Evolutionary conservation across 139 green algal species (phyloP), one percentile per base, ranked within the genome.

Genomic region (Coccomyxa sp.): DNA sequence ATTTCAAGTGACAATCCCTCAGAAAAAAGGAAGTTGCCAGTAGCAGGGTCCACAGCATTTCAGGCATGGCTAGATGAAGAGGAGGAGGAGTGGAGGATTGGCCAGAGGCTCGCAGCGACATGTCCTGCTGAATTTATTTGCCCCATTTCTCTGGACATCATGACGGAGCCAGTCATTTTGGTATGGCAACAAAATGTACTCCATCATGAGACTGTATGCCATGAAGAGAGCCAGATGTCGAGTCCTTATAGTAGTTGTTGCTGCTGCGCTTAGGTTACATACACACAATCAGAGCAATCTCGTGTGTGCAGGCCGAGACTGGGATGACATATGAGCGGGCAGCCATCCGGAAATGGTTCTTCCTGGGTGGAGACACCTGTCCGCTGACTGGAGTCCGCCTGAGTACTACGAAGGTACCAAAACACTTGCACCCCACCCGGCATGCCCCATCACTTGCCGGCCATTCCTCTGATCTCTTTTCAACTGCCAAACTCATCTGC

Each of bases 131-230:
- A 32, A 16, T 78, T 78, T 38, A 32, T 78, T 32, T 78, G 74
- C 74, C 74, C 74, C 74, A 78, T 78, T 10, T 78, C 74, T 21
- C 74, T 78, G 23, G 74, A 78, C n/a, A 38, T 78, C 11, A 78
- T 78, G 74, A 21, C 11, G n/a, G 74, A 78, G 23, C 74, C 74
- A 28, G 27, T 57, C 74, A 32, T 32, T 38, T 27, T 78, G 74
- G 74, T 78, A 31, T 21, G 74, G 74, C 28, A 45, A 38, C 25
- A 78, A 45, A 10, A 21, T 78, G 21, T 16, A 23, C 25, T 78
- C 23, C 74, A 57, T 78, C 74, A 21, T 78, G 74, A 21, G 74
- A 21, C n/a, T 16, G 74, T 10, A 57, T 28, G 74, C 15, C 9
- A 21, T 16, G 14, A 27, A 3, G 14, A 57, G 74, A 3, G 10